These are phyloP conservation scores for Syzygium malaccense DNA, from an alignment of 441 rosid genomes.

Conservation along the genomic window DNA sequence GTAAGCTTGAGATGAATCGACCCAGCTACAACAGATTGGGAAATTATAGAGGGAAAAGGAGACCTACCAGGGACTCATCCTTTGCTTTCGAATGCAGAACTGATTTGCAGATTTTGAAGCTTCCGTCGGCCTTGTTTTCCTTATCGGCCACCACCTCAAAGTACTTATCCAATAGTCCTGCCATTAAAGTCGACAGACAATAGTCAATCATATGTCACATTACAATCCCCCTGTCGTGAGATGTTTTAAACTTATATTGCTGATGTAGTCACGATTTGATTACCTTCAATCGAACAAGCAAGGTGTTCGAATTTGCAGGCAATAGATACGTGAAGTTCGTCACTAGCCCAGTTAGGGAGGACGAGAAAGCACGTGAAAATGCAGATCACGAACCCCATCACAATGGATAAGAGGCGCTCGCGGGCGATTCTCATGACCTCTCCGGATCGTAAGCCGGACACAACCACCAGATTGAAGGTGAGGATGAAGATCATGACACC, in stretches of 20 bases:
- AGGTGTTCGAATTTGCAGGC: conserved; percentile 42
- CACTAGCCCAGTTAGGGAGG: conserved; percentile 80
- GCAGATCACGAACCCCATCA: conserved; percentile 54
- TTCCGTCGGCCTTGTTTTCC: conserved; percentile 9
- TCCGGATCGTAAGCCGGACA: conserved; percentile 44
- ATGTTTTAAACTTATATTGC: not conserved
- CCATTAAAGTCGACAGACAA: not conserved
- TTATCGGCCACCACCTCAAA: conserved; percentile 13
- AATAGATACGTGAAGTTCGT: conserved; percentile 63
- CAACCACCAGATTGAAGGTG: conserved; percentile 66
- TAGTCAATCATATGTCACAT: not conserved
- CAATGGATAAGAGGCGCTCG: conserved; percentile 47
- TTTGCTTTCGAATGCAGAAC: conserved; percentile 42
- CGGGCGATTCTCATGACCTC: conserved; percentile 39
- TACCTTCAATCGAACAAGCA: conserved; percentile 60
- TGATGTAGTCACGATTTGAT: not conserved
- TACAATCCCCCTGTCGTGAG: not conserved
- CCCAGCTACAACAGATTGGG: not conserved
- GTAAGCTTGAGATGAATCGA: not conserved
- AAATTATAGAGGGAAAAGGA: not conserved
- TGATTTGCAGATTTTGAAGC: conserved; percentile 26
- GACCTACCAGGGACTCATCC: conserved; percentile 52
- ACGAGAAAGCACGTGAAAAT: conserved; percentile 45
- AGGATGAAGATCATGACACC: conserved; percentile 76
- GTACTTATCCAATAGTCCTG: conserved; percentile 37